A percentile compares a stretch with the other conserved stretches of the same genome.
Evolutionary conservation across 176 grass and related monocot genomes (phyloP).

Genomic region (Alopecurus myosuroides): DNA sequence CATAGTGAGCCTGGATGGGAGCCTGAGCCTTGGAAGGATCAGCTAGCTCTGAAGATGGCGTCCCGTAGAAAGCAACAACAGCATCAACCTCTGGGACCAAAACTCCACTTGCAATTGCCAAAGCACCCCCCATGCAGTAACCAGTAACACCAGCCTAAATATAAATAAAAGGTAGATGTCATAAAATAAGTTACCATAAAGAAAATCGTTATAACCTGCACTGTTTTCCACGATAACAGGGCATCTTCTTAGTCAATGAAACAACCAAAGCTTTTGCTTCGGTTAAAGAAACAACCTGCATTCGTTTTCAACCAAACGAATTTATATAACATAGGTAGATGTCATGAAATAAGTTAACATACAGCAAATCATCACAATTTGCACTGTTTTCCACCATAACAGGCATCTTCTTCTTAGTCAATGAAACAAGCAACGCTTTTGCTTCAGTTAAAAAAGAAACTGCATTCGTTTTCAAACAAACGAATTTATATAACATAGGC

Average conservation of each 20-base stretch:
- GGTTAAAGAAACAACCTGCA: background rate
- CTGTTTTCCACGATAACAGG: background rate
- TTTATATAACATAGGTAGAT: background rate
- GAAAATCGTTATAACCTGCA: too few relatives aligned
- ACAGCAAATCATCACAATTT: background rate
- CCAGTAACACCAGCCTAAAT: conserved; percentile 89
- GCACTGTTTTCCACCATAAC: background rate
- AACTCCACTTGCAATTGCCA: conserved; percentile 88
- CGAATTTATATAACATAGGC: background rate
- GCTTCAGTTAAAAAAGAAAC: background rate
- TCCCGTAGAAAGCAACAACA: conserved; percentile 92
- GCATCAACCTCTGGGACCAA: conserved; percentile 89
- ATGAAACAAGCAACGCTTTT: background rate
- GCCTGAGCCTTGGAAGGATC: conserved; percentile 81
- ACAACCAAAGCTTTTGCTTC: background rate
- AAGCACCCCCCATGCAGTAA: conserved; percentile 89
- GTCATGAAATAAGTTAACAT: conserved; percentile 10
- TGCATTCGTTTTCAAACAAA: background rate
- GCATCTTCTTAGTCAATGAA: background rate
- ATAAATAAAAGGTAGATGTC: background rate
- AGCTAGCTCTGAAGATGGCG: conserved; percentile 68
- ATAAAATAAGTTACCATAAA: conserved; percentile 1
- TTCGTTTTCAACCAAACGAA: background rate
- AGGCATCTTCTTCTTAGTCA: background rate
- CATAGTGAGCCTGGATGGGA: conserved; percentile 88